These are phyloP conservation scores for Triglochin maritima DNA, from an alignment of 106 monocot genomes.

Conservation along the genomic window DNA sequence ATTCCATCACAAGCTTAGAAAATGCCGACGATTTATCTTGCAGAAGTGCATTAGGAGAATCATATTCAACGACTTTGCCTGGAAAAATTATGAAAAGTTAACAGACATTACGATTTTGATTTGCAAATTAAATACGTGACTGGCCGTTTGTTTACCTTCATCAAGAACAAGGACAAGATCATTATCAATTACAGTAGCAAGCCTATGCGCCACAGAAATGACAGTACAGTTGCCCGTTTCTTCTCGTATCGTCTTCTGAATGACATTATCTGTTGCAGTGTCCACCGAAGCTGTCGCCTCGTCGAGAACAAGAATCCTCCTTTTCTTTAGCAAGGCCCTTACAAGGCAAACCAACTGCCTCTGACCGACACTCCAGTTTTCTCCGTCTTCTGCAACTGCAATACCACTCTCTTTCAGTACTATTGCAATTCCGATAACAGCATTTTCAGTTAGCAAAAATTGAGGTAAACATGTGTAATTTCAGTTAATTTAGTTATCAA, in stretches of 20 bases:
- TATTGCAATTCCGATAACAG: background rate
- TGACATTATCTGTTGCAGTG: slow-evolving; percentile 71
- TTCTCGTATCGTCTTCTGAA: slow-evolving; percentile 66
- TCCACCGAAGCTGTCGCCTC: slow-evolving; percentile 95
- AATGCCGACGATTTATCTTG: slow-evolving; percentile 51
- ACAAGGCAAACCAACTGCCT: slow-evolving; percentile 74
- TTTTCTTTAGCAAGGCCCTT: slow-evolving; percentile 61
- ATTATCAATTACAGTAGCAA: slow-evolving; percentile 69
- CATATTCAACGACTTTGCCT: slow-evolving; percentile 66
- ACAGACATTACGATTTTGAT: background rate
- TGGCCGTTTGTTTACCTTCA: slow-evolving; percentile 37
- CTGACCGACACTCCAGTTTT: slow-evolving; percentile 84
- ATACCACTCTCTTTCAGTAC: background rate
- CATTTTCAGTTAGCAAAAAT: background rate
- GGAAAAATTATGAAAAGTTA: slow-evolving; percentile 6
- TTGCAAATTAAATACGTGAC: background rate
- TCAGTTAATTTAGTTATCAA: too few relatives aligned
- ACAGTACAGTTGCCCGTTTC: slow-evolving; percentile 63
- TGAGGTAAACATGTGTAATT: background rate
- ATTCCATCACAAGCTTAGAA: slow-evolving; percentile 55
- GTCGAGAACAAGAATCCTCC: slow-evolving; percentile 74
- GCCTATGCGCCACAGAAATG: slow-evolving; percentile 73
- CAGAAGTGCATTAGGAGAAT: slow-evolving; percentile 45
- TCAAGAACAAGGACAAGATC: slow-evolving; percentile 77
- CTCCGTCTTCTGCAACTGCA: slow-evolving; percentile 83